A percentile compares a stretch with the other conserved stretches of the same genome.
These are phyloP conservation scores for Aspergillus ellipticus DNA, from an alignment of 495 filamentous ascomycete species.

Conservation along the genomic window DNA sequence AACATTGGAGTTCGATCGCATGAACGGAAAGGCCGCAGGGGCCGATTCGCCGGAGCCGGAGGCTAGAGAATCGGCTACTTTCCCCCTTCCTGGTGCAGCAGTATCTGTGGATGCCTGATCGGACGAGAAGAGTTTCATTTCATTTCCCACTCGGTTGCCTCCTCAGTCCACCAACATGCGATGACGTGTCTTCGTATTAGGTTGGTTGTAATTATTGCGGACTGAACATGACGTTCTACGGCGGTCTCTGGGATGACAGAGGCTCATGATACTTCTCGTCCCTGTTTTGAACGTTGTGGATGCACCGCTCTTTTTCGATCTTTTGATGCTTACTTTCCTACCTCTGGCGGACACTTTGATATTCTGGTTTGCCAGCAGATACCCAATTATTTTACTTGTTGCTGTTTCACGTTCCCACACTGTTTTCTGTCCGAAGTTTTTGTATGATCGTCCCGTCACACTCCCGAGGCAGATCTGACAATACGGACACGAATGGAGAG, in stretches of 20 bases:
- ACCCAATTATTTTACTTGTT: constrained; percentile 12
- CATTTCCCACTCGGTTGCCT: neutral
- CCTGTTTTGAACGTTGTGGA: constrained; percentile 16
- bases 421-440: neutral
- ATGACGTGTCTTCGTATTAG: neutral
- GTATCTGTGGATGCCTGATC: constrained; percentile 38
- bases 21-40: constrained; percentile 35
- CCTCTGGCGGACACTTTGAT: constrained; percentile 15
- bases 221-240: neutral
- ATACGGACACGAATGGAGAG: neutral
- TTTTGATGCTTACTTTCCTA: neutral
- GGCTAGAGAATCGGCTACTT: constrained; percentile 21
- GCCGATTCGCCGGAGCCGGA: constrained; percentile 29
- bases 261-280: constrained; percentile 26
- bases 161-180: neutral
- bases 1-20: constrained; percentile 45
- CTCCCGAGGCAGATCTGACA: neutral
- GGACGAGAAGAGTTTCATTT: neutral
- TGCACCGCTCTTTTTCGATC: constrained; percentile 1
- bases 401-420: neutral
- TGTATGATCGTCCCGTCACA: neutral
- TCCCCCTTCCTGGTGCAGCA: constrained; percentile 23
- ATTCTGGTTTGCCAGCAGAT: constrained; percentile 20
- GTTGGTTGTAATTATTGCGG: neutral
- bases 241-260: neutral